Base-by-base conservation (phyloP, 352 stramenopile genomes). In the Pythium scleroteichum region DNA sequence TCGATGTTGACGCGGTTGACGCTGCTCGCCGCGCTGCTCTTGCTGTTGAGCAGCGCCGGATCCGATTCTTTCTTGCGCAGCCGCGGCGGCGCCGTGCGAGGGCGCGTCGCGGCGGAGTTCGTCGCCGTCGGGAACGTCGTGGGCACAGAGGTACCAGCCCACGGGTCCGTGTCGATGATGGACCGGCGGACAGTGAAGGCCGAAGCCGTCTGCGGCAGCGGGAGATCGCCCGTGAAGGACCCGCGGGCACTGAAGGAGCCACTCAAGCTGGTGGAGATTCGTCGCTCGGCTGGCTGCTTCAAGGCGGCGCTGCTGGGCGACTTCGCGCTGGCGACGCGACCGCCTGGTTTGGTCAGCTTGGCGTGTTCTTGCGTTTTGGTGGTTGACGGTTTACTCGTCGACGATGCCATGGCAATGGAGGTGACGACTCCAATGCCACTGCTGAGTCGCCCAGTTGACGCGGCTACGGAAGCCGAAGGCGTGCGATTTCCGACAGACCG, bases 31-130 rank as follows among this genome's bases (percentile, higher is more conserved):
- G 38, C 38, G 40, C 41, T 40, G 26, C 23, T 32, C 19, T 59
- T 59, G 50, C 13, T 32, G 13, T 16, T 48, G 53, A 47, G 45
- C 0, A 44, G 35, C 4, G 40, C 29, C n/a, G 41, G 20, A 4
- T 66, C 63, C 0, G 50, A 44, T 24, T 70, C 63, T 53, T 65
- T 70, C 45, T 64, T 64, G 12, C 63, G 63, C 26, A 70, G 52
- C 3, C 63, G 49, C 14, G 63, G 63, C 24, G 63, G 63, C 5
- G 63, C 63, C 9, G 63, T 70, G 44, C 63, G 63, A 17, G 63
- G 63, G 13, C 62, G 53, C 1, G 23, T 27, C 19, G 50, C 32
- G 14, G 20, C 38, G 0, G 59, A 23, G 7, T 45, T 5, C 5
- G 48, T 50, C 27, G 40, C 44, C 0, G 45, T 10, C 9, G 45